Evolutionary conservation across 352 stramenopile species (phyloP).

Genomic region (Globisporangium lucens): DNA sequence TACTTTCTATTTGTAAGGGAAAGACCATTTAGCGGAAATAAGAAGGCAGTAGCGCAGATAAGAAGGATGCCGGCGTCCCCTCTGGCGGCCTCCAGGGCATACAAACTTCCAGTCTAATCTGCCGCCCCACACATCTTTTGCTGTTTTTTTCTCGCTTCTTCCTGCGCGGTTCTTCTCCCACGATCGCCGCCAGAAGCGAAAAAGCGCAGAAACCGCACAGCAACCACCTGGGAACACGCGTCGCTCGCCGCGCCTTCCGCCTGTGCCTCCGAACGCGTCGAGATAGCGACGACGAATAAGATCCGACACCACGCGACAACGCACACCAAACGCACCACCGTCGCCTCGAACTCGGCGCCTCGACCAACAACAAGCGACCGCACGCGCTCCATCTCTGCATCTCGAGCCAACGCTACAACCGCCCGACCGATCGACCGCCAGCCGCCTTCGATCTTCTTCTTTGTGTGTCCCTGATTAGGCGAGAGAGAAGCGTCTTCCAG

Average conservation of each 20-base stretch:
- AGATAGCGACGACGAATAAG: conserved; percentile 26
- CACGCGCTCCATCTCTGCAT: background rate
- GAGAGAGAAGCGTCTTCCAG: conserved; percentile 6
- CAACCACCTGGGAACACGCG: conserved; percentile 15
- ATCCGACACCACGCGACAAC: conserved; percentile 6
- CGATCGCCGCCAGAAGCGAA: conserved; percentile 28
- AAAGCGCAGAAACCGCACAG: conserved; percentile 38
- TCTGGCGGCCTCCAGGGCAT: background rate
- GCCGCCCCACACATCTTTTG: background rate
- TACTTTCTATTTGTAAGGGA: too few relatives aligned
- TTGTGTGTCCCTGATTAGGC: background rate
- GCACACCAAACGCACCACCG: background rate
- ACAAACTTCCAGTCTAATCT: background rate
- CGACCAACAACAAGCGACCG: background rate
- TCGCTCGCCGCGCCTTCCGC: conserved; percentile 12
- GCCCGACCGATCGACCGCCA: background rate
- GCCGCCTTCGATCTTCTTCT: background rate
- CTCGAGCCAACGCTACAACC: background rate
- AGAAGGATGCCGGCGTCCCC: background rate
- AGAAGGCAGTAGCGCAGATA: too few relatives aligned
- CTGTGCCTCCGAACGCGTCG: conserved; percentile 6
- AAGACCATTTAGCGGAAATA: too few relatives aligned
- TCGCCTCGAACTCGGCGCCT: background rate
- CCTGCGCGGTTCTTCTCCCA: conserved; percentile 6
- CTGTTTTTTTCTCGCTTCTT: background rate